Conservation (phyloP, 129 eudicot genomes). For the Lactuca sativa region DNA sequence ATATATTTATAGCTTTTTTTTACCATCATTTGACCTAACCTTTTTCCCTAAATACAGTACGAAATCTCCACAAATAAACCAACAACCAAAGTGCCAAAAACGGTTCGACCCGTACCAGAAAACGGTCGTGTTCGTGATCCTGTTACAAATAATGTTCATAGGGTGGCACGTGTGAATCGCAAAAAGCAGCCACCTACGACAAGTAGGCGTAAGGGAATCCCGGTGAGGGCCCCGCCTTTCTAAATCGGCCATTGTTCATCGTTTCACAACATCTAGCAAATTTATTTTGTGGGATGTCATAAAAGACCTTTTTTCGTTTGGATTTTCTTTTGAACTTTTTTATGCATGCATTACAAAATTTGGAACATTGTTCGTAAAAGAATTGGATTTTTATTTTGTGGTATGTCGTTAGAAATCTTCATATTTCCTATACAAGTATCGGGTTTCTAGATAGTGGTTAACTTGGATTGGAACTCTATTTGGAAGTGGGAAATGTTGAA, state of each 20-base stretch:
- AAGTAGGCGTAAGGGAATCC: slow-evolving; percentile 44
- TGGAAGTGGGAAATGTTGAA: no score
- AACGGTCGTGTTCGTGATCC: neutral
- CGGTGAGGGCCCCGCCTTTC: slow-evolving; percentile 41
- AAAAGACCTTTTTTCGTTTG: neutral
- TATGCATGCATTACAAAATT: neutral
- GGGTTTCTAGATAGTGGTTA: no score
- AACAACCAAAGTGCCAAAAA: neutral
- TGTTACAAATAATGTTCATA: neutral
- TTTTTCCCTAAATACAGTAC: neutral
- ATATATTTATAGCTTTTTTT: neutral
- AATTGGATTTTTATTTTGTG: neutral
- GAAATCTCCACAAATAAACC: neutral
- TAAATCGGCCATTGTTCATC: neutral
- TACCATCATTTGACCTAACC: neutral
- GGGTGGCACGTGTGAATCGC: neutral
- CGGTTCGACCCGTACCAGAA: neutral
- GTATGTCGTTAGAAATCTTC: neutral
- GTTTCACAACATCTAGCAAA: neutral
- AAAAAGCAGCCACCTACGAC: no score
- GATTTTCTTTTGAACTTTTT: neutral
- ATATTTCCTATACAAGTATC: no score
- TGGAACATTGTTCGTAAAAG: no score
- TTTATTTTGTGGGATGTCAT: slow-evolving; percentile 5
- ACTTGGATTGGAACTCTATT: no score